Evolutionary conservation across 2,329 filamentous ascomycete species (phyloP).

Genomic region (Botrytis porri): DNA sequence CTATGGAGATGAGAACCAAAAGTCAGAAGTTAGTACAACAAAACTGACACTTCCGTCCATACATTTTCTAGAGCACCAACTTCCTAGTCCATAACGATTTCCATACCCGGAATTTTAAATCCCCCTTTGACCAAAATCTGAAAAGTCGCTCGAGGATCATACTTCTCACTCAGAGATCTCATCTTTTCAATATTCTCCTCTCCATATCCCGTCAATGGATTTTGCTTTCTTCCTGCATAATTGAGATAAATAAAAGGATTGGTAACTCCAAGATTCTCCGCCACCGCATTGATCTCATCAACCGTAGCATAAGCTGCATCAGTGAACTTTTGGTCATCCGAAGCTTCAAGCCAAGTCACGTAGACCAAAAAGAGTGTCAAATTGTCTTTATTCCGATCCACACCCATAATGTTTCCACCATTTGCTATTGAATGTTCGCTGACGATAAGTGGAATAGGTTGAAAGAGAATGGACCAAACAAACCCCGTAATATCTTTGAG

Average conservation of each 20-base stretch:
- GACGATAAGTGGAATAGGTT: neutral
- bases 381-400: neutral
- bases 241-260: conserved; percentile 19
- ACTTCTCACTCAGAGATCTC: conserved; percentile 29
- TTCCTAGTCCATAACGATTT: neutral
- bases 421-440: neutral
- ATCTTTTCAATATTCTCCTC: conserved; percentile 20
- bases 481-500: neutral
- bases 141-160: conserved; percentile 34
- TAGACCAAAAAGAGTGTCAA: neutral
- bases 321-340: conserved; percentile 9
- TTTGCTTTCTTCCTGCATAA: conserved; percentile 20
- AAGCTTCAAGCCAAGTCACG: neutral
- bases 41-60: neutral
- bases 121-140: conserved; percentile 32
- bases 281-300: neutral
- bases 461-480: neutral
- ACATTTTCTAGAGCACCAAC: neutral
- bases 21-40: too few relatives aligned
- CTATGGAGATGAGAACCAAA: neutral
- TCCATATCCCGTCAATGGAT: conserved; percentile 21
- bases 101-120: conserved; percentile 27
- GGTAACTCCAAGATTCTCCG: neutral
- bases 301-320: conserved; percentile 3
- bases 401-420: neutral